Conservation (phyloP, 2,329 filamentous ascomycete species). For the Neocatenulostroma microsporum region DNA sequence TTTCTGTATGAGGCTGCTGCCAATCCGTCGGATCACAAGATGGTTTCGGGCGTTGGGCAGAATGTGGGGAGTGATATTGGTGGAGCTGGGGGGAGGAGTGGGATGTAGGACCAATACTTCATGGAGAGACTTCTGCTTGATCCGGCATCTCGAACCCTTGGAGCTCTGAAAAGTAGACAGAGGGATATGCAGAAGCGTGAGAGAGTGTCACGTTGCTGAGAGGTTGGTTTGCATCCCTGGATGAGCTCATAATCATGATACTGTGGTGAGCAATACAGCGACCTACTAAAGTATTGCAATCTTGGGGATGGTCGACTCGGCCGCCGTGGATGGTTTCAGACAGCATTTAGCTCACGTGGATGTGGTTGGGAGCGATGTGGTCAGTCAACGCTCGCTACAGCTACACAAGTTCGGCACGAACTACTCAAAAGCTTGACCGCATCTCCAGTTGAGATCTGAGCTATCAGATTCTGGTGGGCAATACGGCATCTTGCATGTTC, state of each 20-base stretch:
- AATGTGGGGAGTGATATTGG: slow-evolving; percentile 27
- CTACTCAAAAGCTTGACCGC: not conserved
- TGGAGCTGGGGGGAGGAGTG: slow-evolving; percentile 24
- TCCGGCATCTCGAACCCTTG: too few relatives aligned
- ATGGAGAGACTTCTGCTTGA: too few relatives aligned
- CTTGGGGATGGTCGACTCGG: too few relatives aligned
- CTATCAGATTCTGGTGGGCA: not conserved
- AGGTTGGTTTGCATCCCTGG: not conserved
- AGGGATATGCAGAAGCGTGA: too few relatives aligned
- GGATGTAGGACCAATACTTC: slow-evolving; percentile 4
- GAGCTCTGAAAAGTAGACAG: too few relatives aligned
- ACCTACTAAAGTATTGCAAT: not conserved
- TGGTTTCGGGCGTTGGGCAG: slow-evolving; percentile 32
- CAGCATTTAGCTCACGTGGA: too few relatives aligned
- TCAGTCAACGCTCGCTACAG: too few relatives aligned
- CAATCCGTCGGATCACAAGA: slow-evolving; percentile 77
- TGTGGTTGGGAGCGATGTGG: too few relatives aligned
- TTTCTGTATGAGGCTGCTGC: slow-evolving; percentile 92
- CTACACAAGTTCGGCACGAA: too few relatives aligned
- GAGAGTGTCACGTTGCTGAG: not conserved
- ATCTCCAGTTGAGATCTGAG: not conserved
- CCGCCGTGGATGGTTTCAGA: too few relatives aligned
- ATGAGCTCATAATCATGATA: not conserved
- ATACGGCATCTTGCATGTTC: not conserved
- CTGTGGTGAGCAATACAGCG: too few relatives aligned